These are phyloP conservation scores for Bathelium albidoporum DNA, from an alignment of 495 filamentous ascomycete species.

Conservation along the genomic window DNA sequence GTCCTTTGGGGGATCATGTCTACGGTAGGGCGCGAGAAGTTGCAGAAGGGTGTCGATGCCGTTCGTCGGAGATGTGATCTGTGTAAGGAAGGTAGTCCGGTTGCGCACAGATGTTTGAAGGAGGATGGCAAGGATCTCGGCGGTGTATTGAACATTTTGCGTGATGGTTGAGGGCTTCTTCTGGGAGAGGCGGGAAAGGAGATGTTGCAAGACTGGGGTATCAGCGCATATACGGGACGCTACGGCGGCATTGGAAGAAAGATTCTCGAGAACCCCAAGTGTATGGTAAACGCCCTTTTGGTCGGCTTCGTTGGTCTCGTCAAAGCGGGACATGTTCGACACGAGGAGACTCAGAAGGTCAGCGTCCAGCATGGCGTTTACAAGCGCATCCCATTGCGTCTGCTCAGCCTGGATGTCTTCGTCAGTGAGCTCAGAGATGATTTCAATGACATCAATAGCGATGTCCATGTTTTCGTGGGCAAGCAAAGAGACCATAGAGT, in stretches of 20 bases:
- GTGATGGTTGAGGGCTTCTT: slow-evolving; percentile 46
- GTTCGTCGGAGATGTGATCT: slow-evolving; percentile 48
- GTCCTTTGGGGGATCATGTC: slow-evolving; percentile 74
- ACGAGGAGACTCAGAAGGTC: slow-evolving; percentile 76
- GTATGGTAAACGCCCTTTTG: slow-evolving; percentile 77
- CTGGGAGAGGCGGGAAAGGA: slow-evolving; percentile 58
- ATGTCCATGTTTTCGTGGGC: slow-evolving; percentile 97
- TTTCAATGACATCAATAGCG: slow-evolving; percentile 82
- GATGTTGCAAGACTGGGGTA: slow-evolving; percentile 59
- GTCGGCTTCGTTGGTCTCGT: slow-evolving; percentile 72
- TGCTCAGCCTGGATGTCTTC: slow-evolving; percentile 83
- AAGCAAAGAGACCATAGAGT: slow-evolving; percentile 65
- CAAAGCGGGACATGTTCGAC: slow-evolving; percentile 70
- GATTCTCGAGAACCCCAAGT: slow-evolving; percentile 72
- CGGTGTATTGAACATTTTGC: slow-evolving; percentile 94
- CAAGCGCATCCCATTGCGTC: slow-evolving; percentile 71
- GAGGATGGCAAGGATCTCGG: slow-evolving; percentile 84
- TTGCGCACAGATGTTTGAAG: slow-evolving; percentile 59
- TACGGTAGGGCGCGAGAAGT: slow-evolving; percentile 78
- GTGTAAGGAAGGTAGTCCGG: slow-evolving; percentile 35
- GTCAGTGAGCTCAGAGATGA: slow-evolving; percentile 85
- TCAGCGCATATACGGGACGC: slow-evolving; percentile 62
- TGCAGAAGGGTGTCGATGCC: slow-evolving; percentile 74
- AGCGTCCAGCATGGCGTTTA: slow-evolving; percentile 69
- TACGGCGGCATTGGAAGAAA: slow-evolving; percentile 58